Evolutionary conservation across 208 protist species (phyloP), one percentile per base, ranked within the genome.

Genomic region (Leishmania amazonensis): DNA sequence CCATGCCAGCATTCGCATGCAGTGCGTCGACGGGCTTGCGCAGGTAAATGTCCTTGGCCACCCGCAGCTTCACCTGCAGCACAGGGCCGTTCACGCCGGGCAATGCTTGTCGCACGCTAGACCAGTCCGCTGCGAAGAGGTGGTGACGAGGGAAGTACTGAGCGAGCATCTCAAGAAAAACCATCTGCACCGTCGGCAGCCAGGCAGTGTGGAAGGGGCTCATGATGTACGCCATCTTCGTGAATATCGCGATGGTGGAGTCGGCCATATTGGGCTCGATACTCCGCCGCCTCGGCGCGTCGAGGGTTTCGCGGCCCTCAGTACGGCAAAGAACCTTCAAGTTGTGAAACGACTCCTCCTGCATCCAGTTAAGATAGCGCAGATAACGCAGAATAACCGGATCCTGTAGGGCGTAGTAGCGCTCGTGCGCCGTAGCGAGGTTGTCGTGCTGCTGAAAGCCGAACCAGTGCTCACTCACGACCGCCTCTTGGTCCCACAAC

Each of bases 121-220:
- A 79, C 92, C 93, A 97, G 78, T 98, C 95, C 7, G 92, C 91
- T 17, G 85, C 85, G 62, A 98, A 92, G 21, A 95, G 70, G 85
- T 96, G 92, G 77, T 98, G 95, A 42, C 93, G 85, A 5, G 95
- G 95, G 79, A 98, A 98, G 72, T 91, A 94, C 73, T 89, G 81
- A 19, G 91, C 84, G 7, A 94, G 86, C 21, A 85, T 89, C 76
- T 98, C 93, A 13, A 98, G 79, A 38, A 98, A 87, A 6, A 95
- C 77, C 91, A 97, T 95, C 83, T 93, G 89, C 38, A 81, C 86
- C 6, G 93, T 96, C 2, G 95, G 95, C 45, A 98, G 57, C 88
- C 90, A 98, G 9, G 90, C 85, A 15, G 90, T 95, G 81, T 91
- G 87, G 49, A 88, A 93, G 11, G 94, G 94, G 76, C 90, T 97